Evolutionary conservation across 2,329 filamentous ascomycete genomes (phyloP).

Genomic region (Botryotinia calthae): DNA sequence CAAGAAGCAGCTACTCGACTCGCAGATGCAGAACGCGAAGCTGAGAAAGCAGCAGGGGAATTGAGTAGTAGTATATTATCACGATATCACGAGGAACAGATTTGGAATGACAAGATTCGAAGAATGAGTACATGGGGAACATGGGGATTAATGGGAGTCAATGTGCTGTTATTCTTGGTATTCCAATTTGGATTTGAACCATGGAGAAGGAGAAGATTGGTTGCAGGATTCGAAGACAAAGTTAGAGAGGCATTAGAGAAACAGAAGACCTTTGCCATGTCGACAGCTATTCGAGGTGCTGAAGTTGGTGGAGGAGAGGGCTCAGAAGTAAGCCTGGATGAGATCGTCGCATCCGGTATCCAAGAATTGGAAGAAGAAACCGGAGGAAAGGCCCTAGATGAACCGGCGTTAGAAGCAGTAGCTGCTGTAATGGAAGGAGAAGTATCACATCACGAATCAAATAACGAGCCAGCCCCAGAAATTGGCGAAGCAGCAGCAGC

Average conservation of each 20-base stretch:
- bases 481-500: constrained; percentile 27
- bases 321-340: constrained; percentile 27
- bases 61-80: constrained; percentile 81
- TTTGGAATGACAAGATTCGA: constrained; percentile 97
- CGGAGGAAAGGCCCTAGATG: constrained; percentile 13
- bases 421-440: constrained; percentile 28
- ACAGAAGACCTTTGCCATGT: constrained; percentile 25
- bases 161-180: constrained; percentile 82
- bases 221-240: constrained; percentile 78
- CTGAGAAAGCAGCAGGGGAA: constrained; percentile 72
- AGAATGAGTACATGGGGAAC: constrained; percentile 98
- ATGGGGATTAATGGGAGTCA: constrained; percentile 96
- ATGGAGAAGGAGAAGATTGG: constrained; percentile 78
- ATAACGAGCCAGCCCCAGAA: constrained; percentile 12
- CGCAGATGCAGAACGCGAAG: constrained; percentile 71
- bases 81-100: constrained; percentile 97
- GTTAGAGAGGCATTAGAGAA: constrained; percentile 61
- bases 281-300: constrained; percentile 20
- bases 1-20: constrained; percentile 68
- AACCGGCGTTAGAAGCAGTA: constrained; percentile 31
- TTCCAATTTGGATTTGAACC: constrained; percentile 90
- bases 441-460: constrained; percentile 10
- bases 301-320: constrained; percentile 11
- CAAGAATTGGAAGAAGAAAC: constrained; percentile 31
- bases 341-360: constrained; percentile 28